phyloP scores from a whole-genome alignment of 2,329 filamentous ascomycete species.

The Thielaviopsis populi region DNA sequence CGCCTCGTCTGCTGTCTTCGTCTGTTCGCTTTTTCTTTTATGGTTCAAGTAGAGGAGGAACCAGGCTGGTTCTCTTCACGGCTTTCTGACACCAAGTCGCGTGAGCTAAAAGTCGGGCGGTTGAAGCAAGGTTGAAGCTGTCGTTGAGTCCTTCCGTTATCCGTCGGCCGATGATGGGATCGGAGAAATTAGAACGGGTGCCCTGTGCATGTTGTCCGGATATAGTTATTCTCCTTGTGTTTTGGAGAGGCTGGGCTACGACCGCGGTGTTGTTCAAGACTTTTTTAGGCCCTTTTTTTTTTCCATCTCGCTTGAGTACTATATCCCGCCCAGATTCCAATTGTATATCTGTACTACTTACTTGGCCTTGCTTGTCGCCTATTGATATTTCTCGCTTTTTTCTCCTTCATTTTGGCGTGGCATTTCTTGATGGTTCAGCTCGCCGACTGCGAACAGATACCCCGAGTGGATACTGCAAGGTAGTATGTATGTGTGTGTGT shows the following conservation, averaged over 20 bases:
- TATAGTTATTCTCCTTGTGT: not conserved
- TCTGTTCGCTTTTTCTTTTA: not conserved
- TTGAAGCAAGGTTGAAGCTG: not conserved
- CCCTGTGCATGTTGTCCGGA: not conserved
- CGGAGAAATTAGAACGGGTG: not conserved
- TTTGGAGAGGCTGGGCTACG: not conserved
- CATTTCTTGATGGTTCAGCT: not conserved
- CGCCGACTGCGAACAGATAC: not conserved
- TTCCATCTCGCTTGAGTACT: not conserved
- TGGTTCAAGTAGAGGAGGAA: not conserved
- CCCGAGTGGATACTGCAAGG: too few relatives aligned
- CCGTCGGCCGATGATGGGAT: not conserved
- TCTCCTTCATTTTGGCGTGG: not conserved
- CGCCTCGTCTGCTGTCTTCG: not conserved
- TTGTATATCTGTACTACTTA: not conserved
- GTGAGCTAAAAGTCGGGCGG: not conserved
- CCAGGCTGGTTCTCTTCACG: not conserved
- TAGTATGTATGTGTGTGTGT: not conserved
- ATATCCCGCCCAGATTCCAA: not conserved
- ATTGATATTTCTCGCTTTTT: not conserved
- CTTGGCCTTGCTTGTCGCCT: not conserved
- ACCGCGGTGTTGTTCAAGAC: not conserved
- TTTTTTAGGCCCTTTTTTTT: not conserved
- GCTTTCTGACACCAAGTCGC: not conserved
- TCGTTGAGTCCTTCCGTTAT: not conserved